Evolutionary conservation across 129 eudicot species (phyloP).

Genomic region (Flaveria brownii): DNA sequence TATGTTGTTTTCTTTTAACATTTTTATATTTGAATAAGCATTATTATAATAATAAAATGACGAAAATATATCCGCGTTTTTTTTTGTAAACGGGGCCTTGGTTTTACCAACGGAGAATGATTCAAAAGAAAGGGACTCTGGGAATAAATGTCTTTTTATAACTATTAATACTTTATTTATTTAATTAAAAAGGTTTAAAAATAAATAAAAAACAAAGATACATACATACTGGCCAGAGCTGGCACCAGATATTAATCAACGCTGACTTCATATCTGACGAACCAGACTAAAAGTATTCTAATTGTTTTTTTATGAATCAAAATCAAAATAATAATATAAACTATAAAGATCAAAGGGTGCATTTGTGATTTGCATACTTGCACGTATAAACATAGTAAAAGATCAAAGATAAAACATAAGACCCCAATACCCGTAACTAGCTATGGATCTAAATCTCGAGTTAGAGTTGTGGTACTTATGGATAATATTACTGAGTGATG

Average conservation of each 20-base stretch:
- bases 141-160: constrained; percentile 12
- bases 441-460: too few species aligned
- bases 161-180: not conserved
- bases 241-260: constrained; percentile 14
- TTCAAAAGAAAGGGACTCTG: constrained; percentile 16
- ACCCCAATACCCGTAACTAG: too few species aligned
- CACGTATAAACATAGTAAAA: too few species aligned
- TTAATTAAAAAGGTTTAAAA: not conserved
- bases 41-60: constrained; percentile 8
- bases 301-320: too few species aligned
- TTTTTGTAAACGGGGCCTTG: not conserved
- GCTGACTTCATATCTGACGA: not conserved
- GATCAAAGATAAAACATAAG: too few species aligned
- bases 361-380: too few species aligned
- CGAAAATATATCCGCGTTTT: constrained; percentile 4
- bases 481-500: too few species aligned
- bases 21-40: not conserved
- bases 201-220: not conserved
- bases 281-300: not conserved
- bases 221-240: constrained; percentile 13
- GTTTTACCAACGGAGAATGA: not conserved
- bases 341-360: too few species aligned
- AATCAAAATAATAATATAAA: too few species aligned
- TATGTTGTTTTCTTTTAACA: not conserved
- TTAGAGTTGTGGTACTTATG: too few species aligned